Base-by-base conservation (phyloP, 2,329 filamentous ascomycete genomes). In the Xylaria sp. region DNA sequence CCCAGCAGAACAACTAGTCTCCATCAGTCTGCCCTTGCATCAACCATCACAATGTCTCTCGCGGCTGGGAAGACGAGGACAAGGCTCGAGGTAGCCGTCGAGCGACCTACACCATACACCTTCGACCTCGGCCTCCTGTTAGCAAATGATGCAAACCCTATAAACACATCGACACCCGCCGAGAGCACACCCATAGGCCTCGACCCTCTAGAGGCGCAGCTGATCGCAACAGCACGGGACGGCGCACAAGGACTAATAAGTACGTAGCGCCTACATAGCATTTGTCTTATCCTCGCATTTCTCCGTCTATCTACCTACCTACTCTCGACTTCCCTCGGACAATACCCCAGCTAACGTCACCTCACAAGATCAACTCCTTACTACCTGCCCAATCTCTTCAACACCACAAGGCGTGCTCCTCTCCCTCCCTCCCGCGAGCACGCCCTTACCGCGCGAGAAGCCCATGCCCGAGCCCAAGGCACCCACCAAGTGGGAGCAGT, bases 401-500 rank as follows among this genome's bases (percentile, higher is more conserved):
- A 89, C 87, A 47, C 72, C 80, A 1, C 84, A 86, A 37, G 85
- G 93, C 70, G 92, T 98, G 1, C 87, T 94, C 52, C 87, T 98
- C 57, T 83, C 86, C 15, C 89, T 99, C 0, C 95, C 95, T 0
- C 77, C 84, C 0, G 82, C 87, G 0, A 80, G 85, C 19, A 96
- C 90, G 1, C 78, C 83, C 0, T 83, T 98, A 3, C 95, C 95
- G 23, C 90, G 95, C 70, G 94, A 97, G 81, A 98, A 99, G 79
- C 92, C 92, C 9, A 83, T 98, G 8, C 95, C 95, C 0, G 84
- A 87, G 59, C 85, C 88, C 69, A 95, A 94, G 80, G 83, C 89
- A 60, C 90, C 90, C 70, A 98, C 94, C 62, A 97, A 93, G 78
- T 99, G 95, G 95, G 90, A 97, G 82, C 87, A 90, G 73, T 99